Base-by-base conservation (phyloP, 345 rosid genomes). In the Eucalyptus lansdowneana region DNA sequence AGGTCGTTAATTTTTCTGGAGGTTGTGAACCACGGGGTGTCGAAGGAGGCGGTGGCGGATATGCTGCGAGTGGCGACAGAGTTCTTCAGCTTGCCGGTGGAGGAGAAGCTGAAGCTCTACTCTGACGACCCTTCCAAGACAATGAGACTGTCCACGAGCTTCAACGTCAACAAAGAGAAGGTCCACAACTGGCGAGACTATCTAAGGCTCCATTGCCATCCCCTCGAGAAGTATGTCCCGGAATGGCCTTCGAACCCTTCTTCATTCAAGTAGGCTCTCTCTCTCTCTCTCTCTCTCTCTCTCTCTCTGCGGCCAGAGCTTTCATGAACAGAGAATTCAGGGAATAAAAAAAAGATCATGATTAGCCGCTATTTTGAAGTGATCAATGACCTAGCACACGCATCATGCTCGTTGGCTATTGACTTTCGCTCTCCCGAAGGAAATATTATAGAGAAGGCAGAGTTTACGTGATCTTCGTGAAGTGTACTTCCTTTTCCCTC, bases 111-210 rank as follows among this genome's bases (percentile, higher is more conserved):
- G 94, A 97, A 97, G 94, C 89, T 96, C 1, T 96, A 96, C 89
- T 97, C 99, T 4, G 99, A 97, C 62, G 99, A 97, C 88, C 97
- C 97, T 22, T 69, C 97, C 15, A 97, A 92, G 92, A 95, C 99
- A 54, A 91, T 91, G 91, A 95, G 98, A 90, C 92, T 97, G 67
- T 96, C 99, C 0, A 96, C 99, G 7, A 96, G 99, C 88, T 97
- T 96, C 53, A 96, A 97, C 90, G 93, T 97, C 37, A 96, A 92
- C 1, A 97, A 95, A 88, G 98, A 97, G 94, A 94, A 91, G 50
- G 93, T 97, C 25, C 95, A 96, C 62, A 96, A 95, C 89, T 97
- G 99, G 99, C 94, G 99, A 88, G 99, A 97, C 80, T 97, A 94
- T 89, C 96, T 95, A 3, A 93, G 99, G 83, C 96, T 96, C 89